Conservation (phyloP, 2,329 filamentous ascomycete species). For the Pochonia chlamydosporia region DNA sequence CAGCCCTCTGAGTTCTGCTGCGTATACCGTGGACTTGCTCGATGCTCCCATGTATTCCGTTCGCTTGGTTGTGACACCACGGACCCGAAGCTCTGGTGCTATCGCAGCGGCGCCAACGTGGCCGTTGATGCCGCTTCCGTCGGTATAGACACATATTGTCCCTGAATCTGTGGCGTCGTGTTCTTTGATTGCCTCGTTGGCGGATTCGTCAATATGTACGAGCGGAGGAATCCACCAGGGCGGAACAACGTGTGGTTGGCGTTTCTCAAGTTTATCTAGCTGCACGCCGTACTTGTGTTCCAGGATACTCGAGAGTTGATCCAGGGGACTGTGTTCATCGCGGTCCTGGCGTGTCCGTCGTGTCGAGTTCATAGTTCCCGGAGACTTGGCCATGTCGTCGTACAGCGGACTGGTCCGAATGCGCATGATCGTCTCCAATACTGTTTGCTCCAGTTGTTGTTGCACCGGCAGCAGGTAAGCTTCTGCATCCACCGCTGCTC, state of each 20-base stretch:
- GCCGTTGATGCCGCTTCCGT: slow-evolving; percentile 9
- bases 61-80: slow-evolving; percentile 7
- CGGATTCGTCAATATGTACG: slow-evolving; percentile 1
- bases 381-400: neutral
- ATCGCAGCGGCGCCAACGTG: neutral
- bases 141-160: no score
- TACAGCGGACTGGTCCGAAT: no score
- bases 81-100: no score
- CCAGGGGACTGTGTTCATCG: no score
- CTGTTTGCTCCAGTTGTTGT: no score
- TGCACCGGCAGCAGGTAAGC: slow-evolving; percentile 16
- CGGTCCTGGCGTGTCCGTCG: no score
- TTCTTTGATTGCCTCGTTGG: slow-evolving; percentile 3
- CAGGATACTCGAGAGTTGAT: no score
- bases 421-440: no score
- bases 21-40: slow-evolving; percentile 21
- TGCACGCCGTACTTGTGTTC: no score
- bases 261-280: neutral
- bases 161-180: slow-evolving; percentile 3
- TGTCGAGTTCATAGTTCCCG: neutral
- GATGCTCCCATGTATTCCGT: slow-evolving; percentile 20
- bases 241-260: slow-evolving; percentile 4
- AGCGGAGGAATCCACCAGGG: slow-evolving; percentile 3
- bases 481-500: slow-evolving; percentile 18
- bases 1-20: slow-evolving; percentile 21